Base-by-base conservation (phyloP, 2,329 filamentous ascomycete species). In the Polychaeton citri region DNA sequence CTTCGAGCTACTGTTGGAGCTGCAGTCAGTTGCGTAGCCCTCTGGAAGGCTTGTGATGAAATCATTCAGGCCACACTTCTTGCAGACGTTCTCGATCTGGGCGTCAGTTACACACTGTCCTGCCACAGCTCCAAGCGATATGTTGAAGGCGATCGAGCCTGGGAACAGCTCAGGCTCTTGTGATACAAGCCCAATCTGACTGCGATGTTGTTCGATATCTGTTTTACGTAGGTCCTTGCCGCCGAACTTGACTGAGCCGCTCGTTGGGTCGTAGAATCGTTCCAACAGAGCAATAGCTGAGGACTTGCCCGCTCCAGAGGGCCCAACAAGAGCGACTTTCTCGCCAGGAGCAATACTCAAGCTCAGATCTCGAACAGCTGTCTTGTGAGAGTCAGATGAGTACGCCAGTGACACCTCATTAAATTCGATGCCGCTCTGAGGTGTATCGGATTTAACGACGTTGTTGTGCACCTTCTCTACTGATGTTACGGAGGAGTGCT, bases 291-390 rank as follows among this genome's bases (percentile, higher is more conserved):
- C 52, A 8, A 66, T 54, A 2, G 58, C 55, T n/a, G 60, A 61
- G 1, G 59, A 62, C 45, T 66, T 67, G 16, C 63, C 64, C 3
- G 62, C 61, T 8, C 64, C 63, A 30, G 59, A 63, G 13, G 61
- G 57, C 2, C 63, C 63, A 1, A 65, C 62, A 20, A 66, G 56
- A 1, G 61, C 63, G 2, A 77, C 58, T 0, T 69, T 74, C 36
- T 74, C 60, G 3, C 72, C 72, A 1, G 63, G 61, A 9, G 53
- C 48, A 3, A 66, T 65, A 0, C 54, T 55, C 19, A 79, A 59
- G 6, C 51, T 65, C 4, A 76, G 48, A 10, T 65, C 58, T 6
- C 59, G 55, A 5, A 78, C 56, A 0, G 70, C 51, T 6, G 46
- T 39, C 10, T 53, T 51, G 16, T 56, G 56, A 32, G 58, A 48